Base-by-base conservation (phyloP, 441 rosid species). In the Euphorbia corollata region DNA sequence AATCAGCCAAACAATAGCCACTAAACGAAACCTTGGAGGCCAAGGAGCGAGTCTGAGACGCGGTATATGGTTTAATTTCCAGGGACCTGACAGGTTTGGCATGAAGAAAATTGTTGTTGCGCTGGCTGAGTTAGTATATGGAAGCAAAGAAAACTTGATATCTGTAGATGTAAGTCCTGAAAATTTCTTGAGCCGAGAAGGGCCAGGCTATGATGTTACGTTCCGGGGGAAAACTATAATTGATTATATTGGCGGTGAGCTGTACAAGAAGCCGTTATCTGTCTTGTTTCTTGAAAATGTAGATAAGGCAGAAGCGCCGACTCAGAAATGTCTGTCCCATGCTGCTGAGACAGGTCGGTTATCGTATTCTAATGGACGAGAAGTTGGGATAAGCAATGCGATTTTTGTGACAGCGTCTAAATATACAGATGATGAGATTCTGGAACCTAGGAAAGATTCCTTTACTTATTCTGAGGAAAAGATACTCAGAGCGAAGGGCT, bases 261-360 rank as follows among this genome's bases (percentile, higher is more conserved):
- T 92, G 79, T 71, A 74, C 71, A 86, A 77, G 79, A 92, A 78
- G 64, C 97, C 96, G 2, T 27, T 50, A 20, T 86, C 90, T n/a
- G 81, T 92, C 23, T 85, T 90, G 19, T 88, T 88, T 72, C 90
- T 92, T 64, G 96, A 92, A 71, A 85, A 90, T 78, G 75, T 88
- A 43, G 90, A 88, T 61, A 80, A 80, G 73, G 91, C 96, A 2
- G 96, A 92, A 50, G 75, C 77, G 68, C 85, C 69, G 71, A 78
- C 82, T 20, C 86, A 74, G 62, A 68, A 57, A 47, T 75, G 75
- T 73, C 81, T 92, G 78, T 82, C 72, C 16, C 80, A 64, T 74
- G 98, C 98, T 64, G 68, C 80, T 2, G 74, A 51, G 69, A 85
- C 84, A 0, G 96, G 98, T 48, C 86, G 81, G 73, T 80, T 92